phyloP scores from a whole-genome alignment of 1,139 yeast genomes.

The Diutina pseudorugosa region DNA sequence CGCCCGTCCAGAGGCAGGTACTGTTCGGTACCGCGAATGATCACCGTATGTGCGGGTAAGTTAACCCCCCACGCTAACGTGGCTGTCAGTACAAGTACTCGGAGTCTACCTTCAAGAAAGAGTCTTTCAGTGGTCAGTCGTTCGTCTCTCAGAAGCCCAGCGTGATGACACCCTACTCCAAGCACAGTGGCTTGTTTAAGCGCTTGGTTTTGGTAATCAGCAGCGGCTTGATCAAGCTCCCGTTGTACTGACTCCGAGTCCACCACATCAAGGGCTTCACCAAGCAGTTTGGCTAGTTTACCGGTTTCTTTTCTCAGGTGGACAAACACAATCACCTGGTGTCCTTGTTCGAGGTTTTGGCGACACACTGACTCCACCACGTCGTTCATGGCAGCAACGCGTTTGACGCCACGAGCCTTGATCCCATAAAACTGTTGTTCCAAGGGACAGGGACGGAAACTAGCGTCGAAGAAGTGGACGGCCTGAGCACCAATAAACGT shows the following conservation, averaged over 20 bases:
- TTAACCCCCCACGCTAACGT: conserved; percentile 98
- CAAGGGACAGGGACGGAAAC: conserved; percentile 89
- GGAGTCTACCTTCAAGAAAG: conserved; percentile 78
- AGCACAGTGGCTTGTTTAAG: conserved; percentile 67
- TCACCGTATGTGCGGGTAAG: conserved; percentile 92
- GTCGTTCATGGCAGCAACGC: background rate
- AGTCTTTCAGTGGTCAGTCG: conserved; percentile 78
- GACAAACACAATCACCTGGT: conserved; percentile 94
- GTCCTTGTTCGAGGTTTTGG: conserved; percentile 53
- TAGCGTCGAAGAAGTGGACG: conserved; percentile 86
- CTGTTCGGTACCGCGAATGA: conserved; percentile 88
- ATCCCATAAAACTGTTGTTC: conserved; percentile 85
- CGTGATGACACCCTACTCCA: conserved; percentile 96
- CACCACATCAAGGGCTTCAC: background rate
- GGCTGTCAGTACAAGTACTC: conserved; percentile 85
- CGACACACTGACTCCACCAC: background rate
- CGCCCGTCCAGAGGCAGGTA: conserved; percentile 84
- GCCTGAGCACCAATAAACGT: conserved; percentile 91
- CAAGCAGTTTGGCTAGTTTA: conserved; percentile 42
- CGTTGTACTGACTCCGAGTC: background rate
- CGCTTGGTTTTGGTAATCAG: conserved; percentile 33
- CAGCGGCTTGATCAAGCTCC: background rate
- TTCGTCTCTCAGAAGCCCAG: conserved; percentile 88
- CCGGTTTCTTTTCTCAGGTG: conserved; percentile 91
- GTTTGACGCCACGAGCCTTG: background rate